A percentile compares a stretch with the other conserved stretches of the same genome.
Conservation (phyloP, 2,329 filamentous ascomycete species). For the Dothistroma pini region DNA sequence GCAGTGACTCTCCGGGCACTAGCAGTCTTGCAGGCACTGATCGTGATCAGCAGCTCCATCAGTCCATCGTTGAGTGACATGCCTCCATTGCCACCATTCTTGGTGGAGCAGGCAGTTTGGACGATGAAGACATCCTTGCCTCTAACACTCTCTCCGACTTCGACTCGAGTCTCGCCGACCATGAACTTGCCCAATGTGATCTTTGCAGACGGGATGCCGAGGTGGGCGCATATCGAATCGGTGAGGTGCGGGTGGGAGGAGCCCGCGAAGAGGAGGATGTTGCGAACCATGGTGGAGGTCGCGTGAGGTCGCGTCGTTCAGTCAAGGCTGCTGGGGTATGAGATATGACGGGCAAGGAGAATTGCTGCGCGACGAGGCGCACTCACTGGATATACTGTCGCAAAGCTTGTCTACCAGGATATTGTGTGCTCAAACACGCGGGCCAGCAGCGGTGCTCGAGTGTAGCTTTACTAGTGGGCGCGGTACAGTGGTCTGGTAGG, state of each 20-base stretch:
- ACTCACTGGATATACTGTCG: not conserved
- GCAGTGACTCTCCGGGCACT: constrained; percentile 91
- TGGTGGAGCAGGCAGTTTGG: constrained; percentile 57
- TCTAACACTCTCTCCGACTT: constrained; percentile 93
- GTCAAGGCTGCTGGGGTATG: not conserved
- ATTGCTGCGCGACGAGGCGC: not conserved
- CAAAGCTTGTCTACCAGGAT: not conserved
- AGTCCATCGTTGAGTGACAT: constrained; percentile 72
- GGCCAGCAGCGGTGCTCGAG: not conserved
- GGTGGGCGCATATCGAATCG: constrained; percentile 79
- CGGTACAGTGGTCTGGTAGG: not conserved
- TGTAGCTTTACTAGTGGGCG: not conserved
- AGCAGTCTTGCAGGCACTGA: constrained; percentile 94
- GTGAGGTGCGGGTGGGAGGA: constrained; percentile 88
- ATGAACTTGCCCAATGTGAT: constrained; percentile 89
- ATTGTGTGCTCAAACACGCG: not conserved
- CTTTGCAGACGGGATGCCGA: constrained; percentile 80
- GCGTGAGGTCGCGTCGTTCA: not conserved
- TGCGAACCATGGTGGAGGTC: constrained; percentile 70
- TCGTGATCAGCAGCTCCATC: constrained; percentile 95
- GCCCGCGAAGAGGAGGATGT: constrained; percentile 89
- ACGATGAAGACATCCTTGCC: constrained; percentile 99
- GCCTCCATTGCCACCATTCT: constrained; percentile 66
- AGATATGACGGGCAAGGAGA: constrained; percentile 3
- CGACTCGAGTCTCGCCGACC: constrained; percentile 89